These are phyloP conservation scores for Cenchrus fungigraminus DNA, from an alignment of 176 grass and related monocot genomes.

Conservation along the genomic window DNA sequence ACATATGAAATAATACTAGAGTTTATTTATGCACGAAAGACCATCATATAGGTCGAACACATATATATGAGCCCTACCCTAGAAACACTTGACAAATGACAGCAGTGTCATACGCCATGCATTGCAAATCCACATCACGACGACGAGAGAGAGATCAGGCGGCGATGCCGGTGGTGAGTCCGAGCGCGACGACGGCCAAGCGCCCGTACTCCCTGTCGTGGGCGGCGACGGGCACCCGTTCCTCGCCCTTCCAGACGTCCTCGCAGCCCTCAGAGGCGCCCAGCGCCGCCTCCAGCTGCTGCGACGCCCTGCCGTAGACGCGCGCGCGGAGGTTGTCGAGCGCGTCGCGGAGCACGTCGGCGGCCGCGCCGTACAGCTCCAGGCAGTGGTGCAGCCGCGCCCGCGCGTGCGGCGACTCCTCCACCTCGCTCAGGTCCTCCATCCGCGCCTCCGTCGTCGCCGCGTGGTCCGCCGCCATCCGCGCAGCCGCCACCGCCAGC, in stretches of 20 bases:
- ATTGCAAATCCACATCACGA: too few species aligned
- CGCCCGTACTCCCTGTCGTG: constrained; percentile 58
- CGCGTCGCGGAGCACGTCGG: constrained; percentile 50
- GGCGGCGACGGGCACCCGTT: not conserved
- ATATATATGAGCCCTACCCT: too few species aligned
- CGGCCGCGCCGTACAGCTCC: constrained; percentile 48
- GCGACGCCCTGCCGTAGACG: constrained; percentile 48
- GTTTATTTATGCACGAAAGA: too few species aligned
- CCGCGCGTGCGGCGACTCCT: constrained; percentile 29
- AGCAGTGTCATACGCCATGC: too few species aligned
- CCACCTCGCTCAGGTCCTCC: constrained; percentile 43
- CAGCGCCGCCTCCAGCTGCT: constrained; percentile 46
- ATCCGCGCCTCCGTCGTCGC: constrained; percentile 47
- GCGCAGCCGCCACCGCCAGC: constrained; percentile 38
- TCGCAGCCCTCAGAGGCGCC: constrained; percentile 61
- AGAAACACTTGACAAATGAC: too few species aligned
- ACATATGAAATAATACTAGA: too few species aligned
- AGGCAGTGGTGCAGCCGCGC: constrained; percentile 40
- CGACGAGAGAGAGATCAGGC: not conserved
- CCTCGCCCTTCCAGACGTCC: constrained; percentile 54
- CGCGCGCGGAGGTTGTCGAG: constrained; percentile 51
- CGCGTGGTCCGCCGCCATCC: constrained; percentile 49
- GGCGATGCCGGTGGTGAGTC: constrained; percentile 27
- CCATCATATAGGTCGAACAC: too few species aligned
- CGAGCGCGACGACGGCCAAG: constrained; percentile 39